Base-by-base conservation (phyloP, 2,329 filamentous ascomycete genomes). In the Colletotrichum limetticola region DNA sequence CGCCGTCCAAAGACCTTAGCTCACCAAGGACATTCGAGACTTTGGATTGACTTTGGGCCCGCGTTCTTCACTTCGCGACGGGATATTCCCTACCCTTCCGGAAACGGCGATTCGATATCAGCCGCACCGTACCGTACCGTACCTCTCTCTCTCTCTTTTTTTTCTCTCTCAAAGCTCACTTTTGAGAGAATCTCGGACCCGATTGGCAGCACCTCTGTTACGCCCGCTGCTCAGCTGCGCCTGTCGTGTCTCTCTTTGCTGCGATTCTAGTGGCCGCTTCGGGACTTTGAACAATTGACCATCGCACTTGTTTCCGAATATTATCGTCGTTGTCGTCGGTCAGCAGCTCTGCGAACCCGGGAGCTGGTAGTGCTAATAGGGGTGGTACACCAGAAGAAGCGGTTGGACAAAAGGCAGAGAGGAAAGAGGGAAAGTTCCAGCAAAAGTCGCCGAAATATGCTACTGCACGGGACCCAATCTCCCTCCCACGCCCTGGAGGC, bases 381-480 rank as follows among this genome's bases (percentile, higher is more conserved):
- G 22, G 46, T 11, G 42, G 32, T 42, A 66, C 55, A 59, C 46
- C 37, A 16, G 46, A 37, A 59, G 46, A 71, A 72, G 66, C 19
- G 5, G 30, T 56, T 59, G 30, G 30, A n/a, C 24, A 24, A 42
- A 22, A 55, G 55, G 26, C 55, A 32, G 37, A 62, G 53, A 42
- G 49, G 60, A 52, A 24, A 49, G 62, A 49, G 60, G 57, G 63
- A 58, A 72, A 65, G 69, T 72, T 72, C 59, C 58, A 64, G 69
- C 58, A n/a, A 42, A 70, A 53, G 57, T 60, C 56, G 67, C 60
- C 64, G 55, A 66, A 62, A 78, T 60, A 82, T 81, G 80, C 80
- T 83, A 80, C 76, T 82, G 77, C 80, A 81, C 76, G 79, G 79
- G 77, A 76, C 78, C 75, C 81, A 80, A 78, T 78, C 80, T 75